Conservation (phyloP, 2,329 filamentous ascomycete species). For the Leptoxyphium fumago region DNA sequence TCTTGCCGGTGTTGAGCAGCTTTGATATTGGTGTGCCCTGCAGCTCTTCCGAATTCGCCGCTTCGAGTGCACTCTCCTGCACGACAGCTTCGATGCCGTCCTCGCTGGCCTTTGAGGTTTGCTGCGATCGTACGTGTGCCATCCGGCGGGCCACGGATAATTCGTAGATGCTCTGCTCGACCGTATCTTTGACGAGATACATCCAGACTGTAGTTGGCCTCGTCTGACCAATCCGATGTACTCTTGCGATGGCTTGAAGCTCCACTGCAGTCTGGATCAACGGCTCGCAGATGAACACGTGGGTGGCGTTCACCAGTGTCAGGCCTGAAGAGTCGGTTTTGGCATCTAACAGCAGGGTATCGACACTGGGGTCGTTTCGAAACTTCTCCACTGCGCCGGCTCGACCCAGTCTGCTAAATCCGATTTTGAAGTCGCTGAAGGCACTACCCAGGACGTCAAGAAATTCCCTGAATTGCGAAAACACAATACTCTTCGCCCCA, state of each 20-base stretch:
- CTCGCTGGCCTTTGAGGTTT: neutral
- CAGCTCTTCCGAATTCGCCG: constrained; percentile 71
- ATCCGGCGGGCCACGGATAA: constrained; percentile 67
- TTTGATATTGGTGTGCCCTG: constrained; percentile 56
- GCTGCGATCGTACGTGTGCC: constrained; percentile 48
- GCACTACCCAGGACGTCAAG: constrained; percentile 58
- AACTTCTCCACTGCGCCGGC: constrained; percentile 59
- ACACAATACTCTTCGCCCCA: constrained; percentile 83
- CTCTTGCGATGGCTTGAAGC: constrained; percentile 84
- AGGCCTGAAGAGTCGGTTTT: constrained; percentile 78
- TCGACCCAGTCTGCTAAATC: constrained; percentile 54
- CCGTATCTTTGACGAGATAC: constrained; percentile 79
- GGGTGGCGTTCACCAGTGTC: constrained; percentile 82
- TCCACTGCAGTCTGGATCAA: constrained; percentile 87
- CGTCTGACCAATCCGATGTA: constrained; percentile 85
- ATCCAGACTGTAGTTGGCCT: constrained; percentile 87
- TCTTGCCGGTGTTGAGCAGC: constrained; percentile 54
- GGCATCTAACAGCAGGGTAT: constrained; percentile 81
- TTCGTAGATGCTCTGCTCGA: constrained; percentile 84
- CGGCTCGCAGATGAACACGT: constrained; percentile 90
- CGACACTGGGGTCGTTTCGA: constrained; percentile 54
- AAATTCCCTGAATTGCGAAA: constrained; percentile 80
- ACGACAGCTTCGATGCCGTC: neutral
- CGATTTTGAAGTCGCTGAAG: constrained; percentile 57
- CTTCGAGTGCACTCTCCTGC: constrained; percentile 46